Evolutionary conservation across 495 filamentous ascomycete genomes (phyloP).

Genomic region (Lepidopterella palustris): DNA sequence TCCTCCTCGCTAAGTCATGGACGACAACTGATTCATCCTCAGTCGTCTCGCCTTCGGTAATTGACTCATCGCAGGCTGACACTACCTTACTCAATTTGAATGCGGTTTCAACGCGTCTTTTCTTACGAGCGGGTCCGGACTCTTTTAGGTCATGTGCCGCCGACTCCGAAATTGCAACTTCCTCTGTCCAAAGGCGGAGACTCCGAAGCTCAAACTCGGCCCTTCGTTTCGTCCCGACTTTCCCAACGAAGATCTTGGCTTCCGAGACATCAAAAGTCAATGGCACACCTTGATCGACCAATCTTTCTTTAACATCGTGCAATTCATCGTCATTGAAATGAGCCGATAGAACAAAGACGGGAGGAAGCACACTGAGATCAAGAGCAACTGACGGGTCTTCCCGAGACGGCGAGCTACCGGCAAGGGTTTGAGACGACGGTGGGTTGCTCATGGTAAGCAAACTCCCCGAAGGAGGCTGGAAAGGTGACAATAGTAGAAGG

Average conservation of each 20-base stretch:
- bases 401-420: not conserved
- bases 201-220: conserved; percentile 71
- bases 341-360: conserved; percentile 67
- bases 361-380: conserved; percentile 49
- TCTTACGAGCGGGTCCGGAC: conserved; percentile 28
- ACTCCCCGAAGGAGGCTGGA: conserved; percentile 9
- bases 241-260: conserved; percentile 67
- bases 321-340: conserved; percentile 58
- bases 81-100: not conserved
- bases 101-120: conserved; percentile 26
- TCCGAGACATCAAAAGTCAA: conserved; percentile 69
- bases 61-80: not conserved
- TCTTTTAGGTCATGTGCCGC: not conserved
- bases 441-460: conserved; percentile 8
- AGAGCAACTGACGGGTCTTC: not conserved
- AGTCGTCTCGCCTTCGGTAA: conserved; percentile 2
- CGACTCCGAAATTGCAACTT: conserved; percentile 28
- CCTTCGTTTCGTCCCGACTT: conserved; percentile 59
- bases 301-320: conserved; percentile 55
- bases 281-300: conserved; percentile 47
- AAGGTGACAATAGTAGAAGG: conserved; percentile 9
- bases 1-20: no score
- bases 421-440: conserved; percentile 18
- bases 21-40: conserved; percentile 13
- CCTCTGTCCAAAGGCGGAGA: conserved; percentile 55